Evolutionary conservation across 768 basidiomycete genomes (phyloP).

Genomic region (Pisolithus microcarpus): DNA sequence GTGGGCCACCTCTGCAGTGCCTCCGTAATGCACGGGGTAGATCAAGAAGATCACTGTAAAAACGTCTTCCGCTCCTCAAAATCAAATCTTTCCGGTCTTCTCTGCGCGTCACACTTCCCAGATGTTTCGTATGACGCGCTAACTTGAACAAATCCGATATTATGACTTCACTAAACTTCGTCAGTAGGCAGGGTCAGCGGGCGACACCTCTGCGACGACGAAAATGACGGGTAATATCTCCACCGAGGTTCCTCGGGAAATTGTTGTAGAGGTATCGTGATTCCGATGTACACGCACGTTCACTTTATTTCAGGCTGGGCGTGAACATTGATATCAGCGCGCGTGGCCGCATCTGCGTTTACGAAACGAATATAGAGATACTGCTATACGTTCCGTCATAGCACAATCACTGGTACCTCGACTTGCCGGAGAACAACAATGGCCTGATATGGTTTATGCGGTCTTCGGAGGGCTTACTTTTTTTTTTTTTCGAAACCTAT

Average conservation of each 20-base stretch:
- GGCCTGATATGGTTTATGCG: neutral
- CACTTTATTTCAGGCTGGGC: neutral
- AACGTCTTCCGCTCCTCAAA: no score
- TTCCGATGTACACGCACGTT: neutral
- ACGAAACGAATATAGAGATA: neutral
- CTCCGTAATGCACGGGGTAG: no score
- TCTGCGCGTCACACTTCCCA: no score
- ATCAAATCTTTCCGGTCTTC: no score
- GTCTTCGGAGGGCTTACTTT: neutral
- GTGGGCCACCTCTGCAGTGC: no score
- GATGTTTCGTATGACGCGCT: no score
- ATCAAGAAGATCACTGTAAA: no score
- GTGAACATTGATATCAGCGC: neutral
- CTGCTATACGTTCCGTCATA: neutral
- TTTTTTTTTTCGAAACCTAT: no score
- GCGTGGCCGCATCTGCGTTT: neutral
- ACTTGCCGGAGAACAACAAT: neutral
- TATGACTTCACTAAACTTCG: no score
- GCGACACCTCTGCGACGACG: neutral
- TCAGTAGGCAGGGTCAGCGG: neutral
- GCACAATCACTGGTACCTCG: neutral
- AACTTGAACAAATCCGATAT: no score
- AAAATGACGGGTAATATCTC: neutral
- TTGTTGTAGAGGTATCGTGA: neutral
- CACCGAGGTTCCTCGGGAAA: slow-evolving; percentile 2